These are phyloP conservation scores for Candida berthetii DNA, from an alignment of 805 yeast species.

Conservation along the genomic window DNA sequence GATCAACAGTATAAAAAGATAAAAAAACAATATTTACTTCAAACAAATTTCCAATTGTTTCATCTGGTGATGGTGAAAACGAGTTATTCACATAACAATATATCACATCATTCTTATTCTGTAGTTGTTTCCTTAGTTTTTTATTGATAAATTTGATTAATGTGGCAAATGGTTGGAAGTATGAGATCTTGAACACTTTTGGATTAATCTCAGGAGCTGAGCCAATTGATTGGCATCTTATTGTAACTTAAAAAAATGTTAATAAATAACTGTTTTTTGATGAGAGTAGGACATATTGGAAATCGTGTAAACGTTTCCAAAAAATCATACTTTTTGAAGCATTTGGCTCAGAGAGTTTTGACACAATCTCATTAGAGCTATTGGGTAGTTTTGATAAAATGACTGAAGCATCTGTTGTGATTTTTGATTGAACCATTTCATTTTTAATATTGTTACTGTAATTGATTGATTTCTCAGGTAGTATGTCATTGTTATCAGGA, in stretches of 20 bases:
- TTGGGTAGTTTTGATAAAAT: conserved; percentile 14
- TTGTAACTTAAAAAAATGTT: conserved; percentile 25
- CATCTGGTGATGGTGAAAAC: conserved; percentile 39
- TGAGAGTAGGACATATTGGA: not conserved
- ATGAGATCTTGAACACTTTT: conserved; percentile 40
- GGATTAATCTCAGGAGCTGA: conserved; percentile 47
- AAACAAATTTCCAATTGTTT: conserved; percentile 30
- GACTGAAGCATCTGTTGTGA: conserved; percentile 17
- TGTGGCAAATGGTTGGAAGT: conserved; percentile 39
- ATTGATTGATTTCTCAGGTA: too few relatives aligned
- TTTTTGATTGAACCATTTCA: conserved; percentile 12
- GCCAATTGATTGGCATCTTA: conserved; percentile 58
- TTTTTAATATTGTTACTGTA: conserved; percentile 13
- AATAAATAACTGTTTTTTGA: too few relatives aligned
- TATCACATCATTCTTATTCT: conserved; percentile 12
- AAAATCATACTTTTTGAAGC: conserved; percentile 5
- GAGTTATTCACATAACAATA: conserved; percentile 41
- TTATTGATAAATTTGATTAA: conserved; percentile 38
- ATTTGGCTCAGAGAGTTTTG: conserved; percentile 6
- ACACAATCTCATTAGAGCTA: conserved; percentile 9
- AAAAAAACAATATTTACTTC: conserved; percentile 15
- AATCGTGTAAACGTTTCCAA: not conserved
- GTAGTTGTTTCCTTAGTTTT: conserved; percentile 24
- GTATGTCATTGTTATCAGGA: too few relatives aligned
- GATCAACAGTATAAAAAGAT: too few relatives aligned